Base-by-base conservation (phyloP, 139 green algal genomes). In the Chlamydomonas incerta region DNA sequence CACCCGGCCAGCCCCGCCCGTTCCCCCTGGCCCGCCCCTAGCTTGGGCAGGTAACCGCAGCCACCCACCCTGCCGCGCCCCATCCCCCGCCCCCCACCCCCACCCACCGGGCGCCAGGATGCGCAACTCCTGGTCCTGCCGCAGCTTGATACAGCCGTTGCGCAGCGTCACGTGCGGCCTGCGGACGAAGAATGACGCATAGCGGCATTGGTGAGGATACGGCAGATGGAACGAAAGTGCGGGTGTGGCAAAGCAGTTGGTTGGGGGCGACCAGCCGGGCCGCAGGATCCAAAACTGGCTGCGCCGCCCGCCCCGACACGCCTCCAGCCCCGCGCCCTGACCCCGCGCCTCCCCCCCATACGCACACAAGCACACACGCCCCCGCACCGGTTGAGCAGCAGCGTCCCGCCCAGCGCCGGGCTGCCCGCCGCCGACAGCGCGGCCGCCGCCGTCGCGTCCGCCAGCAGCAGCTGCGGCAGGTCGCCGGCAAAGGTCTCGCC, bases 101-200 rank as follows among this genome's bases (percentile, higher is more conserved):
- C 41, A 50, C 41, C 41, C n/a, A 20, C 73, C 73, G 18, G 31
- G 47, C 50, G 18, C 55, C 23, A 55, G 23, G 34, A 82, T 62
- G 20, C 75, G 60, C 37, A 82, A 28, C 75, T 72, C 31, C 60
- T 82, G 75, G 75, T 82, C 18, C 1, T 41, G 60, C 4, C 75
- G 35, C 24, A 82, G 60, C 33, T 31, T 29, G 3, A 82, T 46
- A 0, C 60, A n/a, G 13, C 75, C 75, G 75, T 82, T 82, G 37
- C 75, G 75, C 18, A 82, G 58, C 6, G 75, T 82, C 10, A 82
- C 62, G 60, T 82, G 60, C 18, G 37, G 60, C 10, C 28, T 23
- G 18, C 26, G 34, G 4, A 82, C 23, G 9, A 72, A 35, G 28
- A 82, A n/a, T n/a, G n/a, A n/a, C n/a, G 58, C 34, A 33, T 70